Base-by-base conservation (phyloP, 2,329 filamentous ascomycete species). In the Calonectria crousiana region DNA sequence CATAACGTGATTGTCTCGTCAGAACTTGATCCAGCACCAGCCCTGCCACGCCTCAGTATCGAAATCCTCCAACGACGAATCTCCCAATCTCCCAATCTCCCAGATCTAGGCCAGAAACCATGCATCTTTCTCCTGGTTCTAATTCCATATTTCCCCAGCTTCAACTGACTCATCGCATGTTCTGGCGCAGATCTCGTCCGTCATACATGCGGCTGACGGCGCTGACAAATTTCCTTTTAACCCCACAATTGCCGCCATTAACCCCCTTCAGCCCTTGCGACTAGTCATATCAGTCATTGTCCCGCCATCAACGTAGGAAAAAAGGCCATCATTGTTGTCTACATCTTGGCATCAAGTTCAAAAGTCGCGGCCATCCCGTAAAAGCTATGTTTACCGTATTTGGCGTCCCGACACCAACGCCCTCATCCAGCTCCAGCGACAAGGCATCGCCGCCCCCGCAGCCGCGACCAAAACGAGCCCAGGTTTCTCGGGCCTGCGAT, bases 401-500 rank as follows among this genome's bases (percentile, higher is more conserved):
- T 32, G 75, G 77, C 30, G 65, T 81, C 36, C 52, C 67, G 60
- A 71, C 53, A 75, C 73, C 67, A 30, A 53, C 65, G 20, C 77
- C 77, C 11, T 67, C 60, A 11, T 76, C 78, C 64, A 67, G 72
- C 38, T 71, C 76, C 13, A 53, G 67, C 69, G 75, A 74, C 30
- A 79, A 78, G 44, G 30, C 69, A 18, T 74, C 77, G 4, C 75
- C 75, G 14, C 71, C 73, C 28, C 72, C 75, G 34, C 77, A 80
- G 67, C 77, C 75, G 52, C 79, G 79, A 44, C 73, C 78, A n/a
- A 82, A 82, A 67, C 75, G 81, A 53, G 79, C 77, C 41, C 81
- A 82, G 20, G 81, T 82, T 67, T 80, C 81, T 3, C 74, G 81
- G 4, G 81, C 81, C 10, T 82, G 81, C 65, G 81, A 82, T 70